Evolutionary conservation across 139 green algal species (phyloP), one percentile per base, ranked within the genome.

Genomic region (Gonium pectorale): DNA sequence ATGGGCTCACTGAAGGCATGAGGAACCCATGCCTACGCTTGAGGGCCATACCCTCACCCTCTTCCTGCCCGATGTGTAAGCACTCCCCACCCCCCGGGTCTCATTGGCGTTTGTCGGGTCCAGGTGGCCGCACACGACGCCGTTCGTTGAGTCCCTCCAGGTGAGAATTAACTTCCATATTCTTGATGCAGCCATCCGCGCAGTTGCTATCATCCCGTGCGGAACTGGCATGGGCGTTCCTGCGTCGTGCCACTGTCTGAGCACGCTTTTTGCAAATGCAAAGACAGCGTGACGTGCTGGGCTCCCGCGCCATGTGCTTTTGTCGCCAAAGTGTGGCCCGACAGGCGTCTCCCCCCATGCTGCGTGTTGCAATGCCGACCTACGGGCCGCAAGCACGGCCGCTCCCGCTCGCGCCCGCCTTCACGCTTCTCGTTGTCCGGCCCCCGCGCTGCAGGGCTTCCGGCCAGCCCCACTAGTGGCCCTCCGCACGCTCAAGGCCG

Each of bases 401-500:
- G n/a, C n/a, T n/a, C n/a, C n/a, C n/a, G n/a, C n/a, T n/a, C 49
- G 17, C 49, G 13, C 49, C 49, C 49, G 17, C 49, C 49, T 17
- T 56, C 49, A 13, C 17, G 13, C 49, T 56, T 17, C 17, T 17
- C 13, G 13, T 17, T 17, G 49, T 56, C 13, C 49, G 13, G 17
- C 49, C 13, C 49, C 49, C 13, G 13, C 33, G 11, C 3, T 15
- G 51, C 46, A 83, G 68, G 86, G 86, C 44, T 92, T 90, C 52
- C n/a, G 37, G 3, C 90, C 90, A 0, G 79, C 78, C 0, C 77
- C 81, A 8, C 69, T 94, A 62, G 56, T 94, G 31, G 82, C 60
- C 0, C 83, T 94, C 41, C 71, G 91, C n/a, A 94, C 91, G 5
- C 64, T 89, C 63, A 94, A 94, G 79, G 91, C 91, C 40, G 91